Conservation (phyloP, 352 stramenopile species). For the Phytophthora cryptogea region DNA sequence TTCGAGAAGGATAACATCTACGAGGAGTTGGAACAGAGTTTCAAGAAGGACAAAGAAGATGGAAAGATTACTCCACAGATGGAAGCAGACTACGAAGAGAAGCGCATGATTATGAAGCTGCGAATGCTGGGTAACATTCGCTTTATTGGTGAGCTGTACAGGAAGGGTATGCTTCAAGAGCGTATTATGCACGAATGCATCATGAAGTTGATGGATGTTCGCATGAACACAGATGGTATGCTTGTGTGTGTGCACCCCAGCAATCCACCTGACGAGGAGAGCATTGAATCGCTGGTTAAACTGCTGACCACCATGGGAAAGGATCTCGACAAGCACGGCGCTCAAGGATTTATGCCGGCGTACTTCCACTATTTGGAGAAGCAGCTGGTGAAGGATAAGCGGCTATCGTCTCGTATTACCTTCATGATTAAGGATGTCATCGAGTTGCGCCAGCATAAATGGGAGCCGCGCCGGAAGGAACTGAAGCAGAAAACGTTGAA, state of each 20-base stretch:
- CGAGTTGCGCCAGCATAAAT: conserved; percentile 91
- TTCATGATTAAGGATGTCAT: conserved; percentile 97
- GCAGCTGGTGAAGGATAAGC: conserved; percentile 86
- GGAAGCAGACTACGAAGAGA: conserved; percentile 79
- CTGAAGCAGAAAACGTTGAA: conserved; percentile 95
- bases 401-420: conserved; percentile 86
- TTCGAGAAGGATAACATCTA: conserved; percentile 93
- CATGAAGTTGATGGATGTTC: conserved; percentile 91
- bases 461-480: conserved; percentile 93
- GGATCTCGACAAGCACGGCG: conserved; percentile 69
- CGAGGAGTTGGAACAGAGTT: conserved; percentile 76
- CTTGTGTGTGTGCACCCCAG: conserved; percentile 57
- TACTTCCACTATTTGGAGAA: conserved; percentile 86
- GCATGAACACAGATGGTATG: conserved; percentile 45
- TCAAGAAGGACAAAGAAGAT: conserved; percentile 77
- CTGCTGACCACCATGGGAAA: conserved; percentile 91
- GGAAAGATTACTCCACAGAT: conserved; percentile 69
- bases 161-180: conserved; percentile 96
- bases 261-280: conserved; percentile 92
- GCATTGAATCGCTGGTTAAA: conserved; percentile 95
- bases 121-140: conserved; percentile 95
- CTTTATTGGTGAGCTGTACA: conserved; percentile 98
- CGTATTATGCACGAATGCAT: conserved; percentile 98
- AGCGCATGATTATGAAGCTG: conserved; percentile 95
- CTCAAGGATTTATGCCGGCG: conserved; percentile 55